Evolutionary conservation across 805 yeast species (phyloP), one percentile per base, ranked within the genome.

Genomic region (Schizosaccharomyces octosporus): DNA sequence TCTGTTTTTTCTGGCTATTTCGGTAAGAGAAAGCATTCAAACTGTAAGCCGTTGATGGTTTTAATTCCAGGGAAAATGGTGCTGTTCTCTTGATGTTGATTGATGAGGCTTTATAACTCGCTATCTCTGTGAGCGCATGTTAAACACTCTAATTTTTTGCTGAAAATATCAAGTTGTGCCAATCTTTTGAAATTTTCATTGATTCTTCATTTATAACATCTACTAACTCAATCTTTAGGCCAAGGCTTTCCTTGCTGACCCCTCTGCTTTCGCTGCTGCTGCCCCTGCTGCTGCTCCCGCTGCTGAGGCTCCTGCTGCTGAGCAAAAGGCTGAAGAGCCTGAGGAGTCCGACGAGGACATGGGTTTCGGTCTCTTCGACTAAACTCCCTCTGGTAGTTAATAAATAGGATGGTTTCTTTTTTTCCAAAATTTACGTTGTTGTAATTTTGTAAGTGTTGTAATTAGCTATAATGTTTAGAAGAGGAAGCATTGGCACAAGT

Each of bases 211-310:
- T 7, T 43, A 4, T 17, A 21, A 19, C 45, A n/a, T 39, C 43
- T 43, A 43, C 61, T 59, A 59, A 59, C 55, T 15, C n/a, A 15
- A 5, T 21, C 13, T 24, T 9, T 59, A 59, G 61, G 36, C 54
- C 81, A 87, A 87, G 85, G 99, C 93, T 85, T 87, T 97, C 81
- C 81, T 93, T 73, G 97, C 95, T 77, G 90, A 93, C 94, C 99
- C 99, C 77, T 97, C 93, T 68, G 95, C 95, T 77, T 93, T 90
- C 79, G 98, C 97, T 75, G 84, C 97, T 73, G 97, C 97, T 72
- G 95, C 97, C 72, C 96, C 79, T 75, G 96, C 96, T 72, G 84
- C 85, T 74, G 87, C 94, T 70, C 70, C 79, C 65, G 70, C 80
- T 66, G 71, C 77, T 66, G 78, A 75, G 62, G 80, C 81, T 64